phyloP scores from a whole-genome alignment of 805 yeast genomes.

The Saccharomyces mikatae region DNA sequence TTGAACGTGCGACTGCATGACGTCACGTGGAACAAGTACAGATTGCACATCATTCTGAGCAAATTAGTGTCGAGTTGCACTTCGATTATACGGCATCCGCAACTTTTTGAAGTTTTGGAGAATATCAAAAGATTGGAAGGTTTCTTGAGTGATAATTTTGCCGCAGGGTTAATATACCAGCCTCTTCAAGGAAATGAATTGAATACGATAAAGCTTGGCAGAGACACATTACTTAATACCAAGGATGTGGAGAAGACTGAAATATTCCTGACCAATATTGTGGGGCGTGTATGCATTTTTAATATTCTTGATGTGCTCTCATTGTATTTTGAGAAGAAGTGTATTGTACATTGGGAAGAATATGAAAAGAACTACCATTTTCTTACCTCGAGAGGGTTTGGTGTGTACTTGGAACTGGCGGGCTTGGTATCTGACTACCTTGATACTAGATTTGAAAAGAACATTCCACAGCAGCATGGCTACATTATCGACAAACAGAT shows the following conservation, averaged over 20 bases:
- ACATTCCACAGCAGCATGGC: conserved; percentile 1
- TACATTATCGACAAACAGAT: conserved; percentile 10
- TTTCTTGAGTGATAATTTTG: conserved; percentile 8
- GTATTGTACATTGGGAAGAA: conserved; percentile 1
- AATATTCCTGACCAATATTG: conserved; percentile 8
- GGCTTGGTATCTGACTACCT: conserved; percentile 4
- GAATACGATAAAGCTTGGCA: conserved; percentile 4
- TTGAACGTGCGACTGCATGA: conserved; percentile 6
- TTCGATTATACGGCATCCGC: conserved; percentile 1
- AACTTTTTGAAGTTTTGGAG: conserved; percentile 5
- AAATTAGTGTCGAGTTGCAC: conserved; percentile 6
- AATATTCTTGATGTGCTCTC: conserved; percentile 6
- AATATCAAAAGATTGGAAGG: conserved; percentile 5
- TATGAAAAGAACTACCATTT: conserved; percentile 6
- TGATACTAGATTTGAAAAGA: conserved; percentile 1
- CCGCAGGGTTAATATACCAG: conserved; percentile 2
- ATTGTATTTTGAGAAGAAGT: conserved; percentile 12
- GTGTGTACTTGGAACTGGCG: conserved; percentile 2
- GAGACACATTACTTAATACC: conserved; percentile 5
- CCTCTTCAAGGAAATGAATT: background rate
- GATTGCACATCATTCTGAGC: conserved; percentile 9
- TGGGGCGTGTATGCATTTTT: conserved; percentile 9
- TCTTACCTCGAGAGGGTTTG: conserved; percentile 2
- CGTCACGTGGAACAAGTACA: conserved; percentile 11
- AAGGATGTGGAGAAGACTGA: conserved; percentile 5